Base-by-base conservation (phyloP, 441 rosid species). In the Syzygium syzygioides region DNA sequence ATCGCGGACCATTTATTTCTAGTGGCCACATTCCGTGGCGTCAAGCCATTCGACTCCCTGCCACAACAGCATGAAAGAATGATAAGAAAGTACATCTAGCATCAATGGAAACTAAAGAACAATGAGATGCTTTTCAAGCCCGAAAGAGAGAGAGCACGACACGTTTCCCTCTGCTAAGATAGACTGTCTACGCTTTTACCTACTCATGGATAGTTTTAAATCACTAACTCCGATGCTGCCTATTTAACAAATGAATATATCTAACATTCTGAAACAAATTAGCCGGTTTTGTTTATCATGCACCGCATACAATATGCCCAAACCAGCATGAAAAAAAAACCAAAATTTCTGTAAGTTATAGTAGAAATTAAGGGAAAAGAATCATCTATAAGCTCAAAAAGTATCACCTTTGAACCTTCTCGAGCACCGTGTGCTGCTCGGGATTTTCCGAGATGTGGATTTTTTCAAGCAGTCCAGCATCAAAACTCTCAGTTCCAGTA, bases 1-100 rank as follows among this genome's bases (percentile, higher is more conserved):
- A 95, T 93, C 62, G 97, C 92, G 34, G 93, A 91, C 97, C 98
- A 92, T 88, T 89, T 94, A 91, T 95, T 97, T 90, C 95, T 93
- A 90, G 93, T 92, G 91, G 91, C 88, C 60, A 50, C 50, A 83
- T 89, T 85, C 84, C 50, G 71, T 26, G 59, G 88, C 80, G 34
- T 68, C 26, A 52, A 19, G 54, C 50, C 90, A 45, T 86, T 30
- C 54, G 85, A 30, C n/a, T 86, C 90, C 56, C 48, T 53, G 88
- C 91, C 55, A 23, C 89, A 85, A 34, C 23, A 66, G 85, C 88
- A 86, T 62, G 28, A 50, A 64, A 34, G 5, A 50, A 86, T 26
- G 20, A 80, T 71, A 3, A 71, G n/a, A 71, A 71, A 20, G 52
- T 37, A 71, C n/a, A 71, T 71, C 9, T 23, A 71, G 28, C 83